phyloP scores from a whole-genome alignment of 768 basidiomycete genomes.

The Tulasnella sp. region DNA sequence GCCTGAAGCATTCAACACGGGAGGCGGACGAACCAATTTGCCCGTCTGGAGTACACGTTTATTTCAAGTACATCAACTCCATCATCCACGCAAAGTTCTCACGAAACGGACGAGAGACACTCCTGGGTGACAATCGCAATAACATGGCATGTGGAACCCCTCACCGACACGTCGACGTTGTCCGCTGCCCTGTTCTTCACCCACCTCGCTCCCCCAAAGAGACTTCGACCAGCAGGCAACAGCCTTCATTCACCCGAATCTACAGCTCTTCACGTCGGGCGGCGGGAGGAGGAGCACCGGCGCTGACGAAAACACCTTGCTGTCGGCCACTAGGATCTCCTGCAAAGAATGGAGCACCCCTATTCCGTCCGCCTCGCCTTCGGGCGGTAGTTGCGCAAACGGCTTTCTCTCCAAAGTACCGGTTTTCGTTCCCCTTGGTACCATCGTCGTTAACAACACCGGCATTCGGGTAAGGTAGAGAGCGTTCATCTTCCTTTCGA shows the following conservation, averaged over 20 bases:
- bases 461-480: background rate
- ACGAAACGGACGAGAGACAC: too few species aligned
- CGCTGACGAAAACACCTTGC: background rate
- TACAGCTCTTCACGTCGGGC: background rate
- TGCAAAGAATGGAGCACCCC: background rate
- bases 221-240: background rate
- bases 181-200: background rate
- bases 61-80: too few species aligned
- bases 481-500: background rate
- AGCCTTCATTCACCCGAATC: background rate
- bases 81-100: too few species aligned
- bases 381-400: background rate
- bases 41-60: too few species aligned
- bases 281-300: background rate
- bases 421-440: background rate
- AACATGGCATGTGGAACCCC: too few species aligned
- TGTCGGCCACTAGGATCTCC: background rate
- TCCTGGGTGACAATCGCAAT: too few species aligned
- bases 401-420: background rate
- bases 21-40: too few species aligned
- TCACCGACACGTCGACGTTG: too few species aligned
- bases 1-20: too few species aligned
- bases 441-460: conserved; percentile 7
- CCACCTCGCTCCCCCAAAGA: background rate
- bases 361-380: background rate